Base-by-base conservation (phyloP, 371 early-diverging fungal genomes). In the Actinomortierella ambigua region DNA sequence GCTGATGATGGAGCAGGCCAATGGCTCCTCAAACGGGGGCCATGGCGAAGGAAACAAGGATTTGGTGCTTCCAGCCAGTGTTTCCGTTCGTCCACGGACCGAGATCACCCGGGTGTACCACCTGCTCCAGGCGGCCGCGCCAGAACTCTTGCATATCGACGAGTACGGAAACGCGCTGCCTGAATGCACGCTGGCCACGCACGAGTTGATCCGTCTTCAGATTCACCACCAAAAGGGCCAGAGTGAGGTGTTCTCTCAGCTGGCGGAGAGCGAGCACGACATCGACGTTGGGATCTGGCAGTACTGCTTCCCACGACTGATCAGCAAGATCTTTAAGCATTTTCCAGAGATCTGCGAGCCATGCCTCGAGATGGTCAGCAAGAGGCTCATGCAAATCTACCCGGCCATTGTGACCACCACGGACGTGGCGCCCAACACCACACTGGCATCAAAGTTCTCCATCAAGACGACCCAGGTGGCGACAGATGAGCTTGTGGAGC, bases 401-500 rank as follows among this genome's bases (percentile, higher is more conserved):
- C 85, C 88, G 2, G 75, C 80, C 17, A 82, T 90, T 28, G 58
- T 81, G 44, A 81, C 79, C 0, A 80, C 85, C 3, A 71, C 85
- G 3, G 92, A 91, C 50, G 62, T 52, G 28, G 57, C 62, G 17
- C 66, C 69, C 48, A 65, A 65, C 56, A 66, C 69, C 29, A 71
- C 69, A 1, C 24, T 69, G 28, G 61, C 75, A 6, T 68, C 76
- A 57, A 62, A 73, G 56, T 69, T 77, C 54, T 69, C 76, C 11
- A 70, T 66, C 69, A 73, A 79, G 69, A 67, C 61, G 13, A 69
- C 61, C 0, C 65, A 68, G 24, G 59, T 68, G 5, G 88, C 83
- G 6, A 85, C 83, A 15, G 77, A 77, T 20, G 88, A 86, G 43
- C 76, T 90, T 23, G 81, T 95, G 41, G 89, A 88, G 8, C 92